phyloP scores from a whole-genome alignment of 2,329 filamentous ascomycete species.

The Colletotrichum filicis region DNA sequence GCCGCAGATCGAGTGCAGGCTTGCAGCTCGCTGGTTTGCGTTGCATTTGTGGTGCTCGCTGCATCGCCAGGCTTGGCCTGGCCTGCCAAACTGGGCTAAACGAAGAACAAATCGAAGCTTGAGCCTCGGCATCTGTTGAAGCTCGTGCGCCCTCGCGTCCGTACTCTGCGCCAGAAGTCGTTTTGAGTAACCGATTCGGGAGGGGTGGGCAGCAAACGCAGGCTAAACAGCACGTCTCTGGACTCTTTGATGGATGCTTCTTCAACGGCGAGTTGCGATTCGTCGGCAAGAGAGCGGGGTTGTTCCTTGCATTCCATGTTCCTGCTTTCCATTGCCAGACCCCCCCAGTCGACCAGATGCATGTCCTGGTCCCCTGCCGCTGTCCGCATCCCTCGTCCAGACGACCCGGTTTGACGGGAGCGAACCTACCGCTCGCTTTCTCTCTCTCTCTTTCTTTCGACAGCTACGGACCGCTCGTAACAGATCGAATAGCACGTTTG shows the following conservation, averaged over 20 bases:
- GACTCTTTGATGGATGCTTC: background rate
- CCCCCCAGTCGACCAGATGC: background rate
- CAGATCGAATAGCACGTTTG: background rate
- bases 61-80: constrained; percentile 22
- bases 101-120: background rate
- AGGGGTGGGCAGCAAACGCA: background rate
- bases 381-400: constrained; percentile 1
- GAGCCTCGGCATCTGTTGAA: constrained; percentile 33
- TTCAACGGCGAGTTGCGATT: constrained; percentile 28
- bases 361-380: constrained; percentile 1
- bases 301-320: background rate
- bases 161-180: background rate
- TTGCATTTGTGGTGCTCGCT: constrained; percentile 15
- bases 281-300: background rate
- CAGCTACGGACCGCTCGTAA: constrained; percentile 4
- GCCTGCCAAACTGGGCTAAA: background rate
- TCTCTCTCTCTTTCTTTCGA: constrained; percentile 1
- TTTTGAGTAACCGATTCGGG: constrained; percentile 6
- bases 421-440: constrained; percentile 19
- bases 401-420: constrained; percentile 14
- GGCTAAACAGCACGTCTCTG: background rate
- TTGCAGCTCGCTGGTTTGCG: constrained; percentile 2
- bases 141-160: constrained; percentile 25
- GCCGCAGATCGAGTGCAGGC: background rate
- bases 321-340: background rate